Percentiles rank a stretch among this genome's conserved stretches.
phyloP scores from a whole-genome alignment of 116 monocot genomes.

The Dioscorea cayenensis region DNA sequence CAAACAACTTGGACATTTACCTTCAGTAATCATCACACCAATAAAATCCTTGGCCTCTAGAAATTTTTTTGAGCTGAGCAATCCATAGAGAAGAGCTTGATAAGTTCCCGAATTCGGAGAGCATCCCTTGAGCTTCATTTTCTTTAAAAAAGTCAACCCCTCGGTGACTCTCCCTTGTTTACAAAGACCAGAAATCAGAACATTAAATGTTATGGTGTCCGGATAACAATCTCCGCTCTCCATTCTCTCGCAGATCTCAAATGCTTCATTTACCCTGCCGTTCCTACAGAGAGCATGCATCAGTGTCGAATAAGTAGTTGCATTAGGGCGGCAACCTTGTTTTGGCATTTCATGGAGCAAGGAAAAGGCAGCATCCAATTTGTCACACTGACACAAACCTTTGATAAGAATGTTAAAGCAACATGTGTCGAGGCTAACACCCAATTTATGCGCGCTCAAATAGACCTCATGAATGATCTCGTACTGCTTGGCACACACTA shows the following conservation, averaged over 20 bases:
- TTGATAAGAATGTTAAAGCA: conserved; percentile 94
- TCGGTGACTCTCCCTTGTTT: conserved; percentile 44
- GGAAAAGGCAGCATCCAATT: conserved; percentile 51
- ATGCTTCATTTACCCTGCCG: conserved; percentile 54
- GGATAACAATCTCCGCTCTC: conserved; percentile 40
- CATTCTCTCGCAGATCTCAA: conserved; percentile 61
- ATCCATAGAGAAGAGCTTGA: conserved; percentile 68
- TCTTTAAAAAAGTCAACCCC: conserved; percentile 52
- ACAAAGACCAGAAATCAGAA: conserved; percentile 75
- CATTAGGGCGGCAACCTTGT: conserved; percentile 67
- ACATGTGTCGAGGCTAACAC: conserved; percentile 67
- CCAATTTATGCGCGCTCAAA: conserved; percentile 48
- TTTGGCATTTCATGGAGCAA: conserved; percentile 81
- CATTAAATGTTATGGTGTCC: conserved; percentile 65
- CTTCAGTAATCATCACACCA: conserved; percentile 42
- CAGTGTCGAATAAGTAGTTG: conserved; percentile 59
- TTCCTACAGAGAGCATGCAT: conserved; percentile 64
- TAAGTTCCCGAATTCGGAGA: conserved; percentile 77
- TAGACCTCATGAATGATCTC: conserved; percentile 63
- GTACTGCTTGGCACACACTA: conserved; percentile 55
- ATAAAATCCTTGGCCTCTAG: conserved; percentile 64
- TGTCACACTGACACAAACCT: conserved; percentile 55
- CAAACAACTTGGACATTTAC: conserved; percentile 50
- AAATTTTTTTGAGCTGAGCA: conserved; percentile 34
- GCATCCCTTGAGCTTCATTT: conserved; percentile 61